phyloP scores from a whole-genome alignment of 805 yeast genomes.

The Saturnispora serradocipensis region DNA sequence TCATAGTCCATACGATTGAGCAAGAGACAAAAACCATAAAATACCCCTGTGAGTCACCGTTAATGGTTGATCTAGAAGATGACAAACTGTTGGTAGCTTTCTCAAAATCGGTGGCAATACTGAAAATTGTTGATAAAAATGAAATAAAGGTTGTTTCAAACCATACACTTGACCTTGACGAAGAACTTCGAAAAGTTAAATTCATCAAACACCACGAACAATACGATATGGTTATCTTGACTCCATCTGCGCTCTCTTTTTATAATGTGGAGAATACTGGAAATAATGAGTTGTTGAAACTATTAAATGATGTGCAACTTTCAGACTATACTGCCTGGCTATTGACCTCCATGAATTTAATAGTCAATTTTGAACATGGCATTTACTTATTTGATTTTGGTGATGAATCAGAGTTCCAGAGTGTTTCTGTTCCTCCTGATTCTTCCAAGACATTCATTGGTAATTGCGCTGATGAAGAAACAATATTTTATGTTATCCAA shows the following conservation, averaged over 20 bases:
- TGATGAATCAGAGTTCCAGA: slow-evolving; percentile 15
- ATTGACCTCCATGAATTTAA: slow-evolving; percentile 17
- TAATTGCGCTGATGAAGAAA: slow-evolving; percentile 15
- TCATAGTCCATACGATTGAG: slow-evolving; percentile 12
- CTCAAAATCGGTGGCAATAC: slow-evolving; percentile 14
- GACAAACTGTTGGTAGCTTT: slow-evolving; percentile 15
- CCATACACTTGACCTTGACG: slow-evolving; percentile 11
- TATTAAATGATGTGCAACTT: slow-evolving; percentile 13
- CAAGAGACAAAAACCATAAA: background rate
- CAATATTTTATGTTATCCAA: slow-evolving; percentile 14
- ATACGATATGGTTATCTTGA: slow-evolving; percentile 19
- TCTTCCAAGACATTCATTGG: slow-evolving; percentile 9
- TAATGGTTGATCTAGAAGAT: slow-evolving; percentile 9
- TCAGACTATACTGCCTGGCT: slow-evolving; percentile 15
- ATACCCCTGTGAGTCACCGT: background rate
- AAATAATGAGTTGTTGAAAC: background rate
- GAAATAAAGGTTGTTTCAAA: slow-evolving; percentile 12
- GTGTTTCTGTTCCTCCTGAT: slow-evolving; percentile 11
- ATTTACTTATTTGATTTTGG: slow-evolving; percentile 15
- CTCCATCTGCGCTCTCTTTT: slow-evolving; percentile 17
- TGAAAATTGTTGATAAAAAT: slow-evolving; percentile 12
- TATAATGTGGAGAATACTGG: slow-evolving; percentile 8
- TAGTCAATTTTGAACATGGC: slow-evolving; percentile 16
- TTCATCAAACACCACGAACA: slow-evolving; percentile 11
- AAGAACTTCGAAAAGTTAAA: slow-evolving; percentile 14